Evolutionary conservation across 495 filamentous ascomycete genomes (phyloP), one percentile per base, ranked within the genome.

Genomic region (Astrocystis sublimbata): DNA sequence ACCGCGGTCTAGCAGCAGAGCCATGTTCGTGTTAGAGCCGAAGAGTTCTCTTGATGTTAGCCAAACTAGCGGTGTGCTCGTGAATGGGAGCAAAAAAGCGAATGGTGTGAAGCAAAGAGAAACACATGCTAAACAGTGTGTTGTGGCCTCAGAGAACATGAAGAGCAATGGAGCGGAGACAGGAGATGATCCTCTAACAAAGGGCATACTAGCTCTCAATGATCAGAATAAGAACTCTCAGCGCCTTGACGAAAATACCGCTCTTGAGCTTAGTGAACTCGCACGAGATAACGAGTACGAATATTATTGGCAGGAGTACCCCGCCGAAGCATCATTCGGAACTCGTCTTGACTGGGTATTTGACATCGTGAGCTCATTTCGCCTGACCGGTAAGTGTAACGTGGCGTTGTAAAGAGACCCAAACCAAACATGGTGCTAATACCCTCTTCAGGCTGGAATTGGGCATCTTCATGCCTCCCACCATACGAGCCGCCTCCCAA

Each of bases 221-320:
- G 46, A 30, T 70, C 28, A 60, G 75, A 61, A 62, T 65, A 28
- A 35, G 30, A 61, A 36, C 26, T 15, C 12, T 6, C 33, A 33
- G 8, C n/a, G n/a, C n/a, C 50, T 60, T 9, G 31, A 30, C 35
- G n/a, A 46, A 30, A 36, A 40, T 19, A 52, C 12, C 10, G 47
- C 7, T 13, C 19, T 19, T 41, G 45, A 60, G 35, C 36, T 60
- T 40, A 33, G 41, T 51, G 30, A 58, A 36, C 55, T 67, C 21
- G 60, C 63, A 31, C 61, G 55, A 7, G 59, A 66, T 21, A 64
- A 68, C 6, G 69, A 72, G 24, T 70, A 70, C 31, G 82, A 84
- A 46, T 80, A 84, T 58, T 78, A 78, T 72, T 96, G 91, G 91
- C 87, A 96, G 67, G 65, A 85, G 2, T 94, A 88, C 67, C 92